A percentile compares a stretch with the other conserved stretches of the same genome.
phyloP scores from a whole-genome alignment of 2,329 filamentous ascomycete genomes.

The Xylaria sp. region DNA sequence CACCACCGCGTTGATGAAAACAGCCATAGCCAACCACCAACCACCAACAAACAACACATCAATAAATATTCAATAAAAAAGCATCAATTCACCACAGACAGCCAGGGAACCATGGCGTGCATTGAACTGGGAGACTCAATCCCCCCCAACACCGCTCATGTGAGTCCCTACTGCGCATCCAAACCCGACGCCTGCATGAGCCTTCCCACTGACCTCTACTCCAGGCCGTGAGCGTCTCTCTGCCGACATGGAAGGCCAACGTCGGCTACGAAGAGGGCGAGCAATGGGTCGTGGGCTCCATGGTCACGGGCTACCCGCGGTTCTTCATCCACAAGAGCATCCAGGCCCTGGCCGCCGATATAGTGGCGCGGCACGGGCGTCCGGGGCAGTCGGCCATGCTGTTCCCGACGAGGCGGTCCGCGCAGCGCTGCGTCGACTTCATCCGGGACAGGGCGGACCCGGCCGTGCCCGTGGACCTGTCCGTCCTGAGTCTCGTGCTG shows the following conservation, averaged over 20 bases:
- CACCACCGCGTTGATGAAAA: neutral
- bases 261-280: constrained; percentile 94
- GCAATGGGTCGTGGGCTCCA: constrained; percentile 79
- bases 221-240: constrained; percentile 92
- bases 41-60: neutral
- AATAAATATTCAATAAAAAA: neutral
- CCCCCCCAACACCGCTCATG: constrained; percentile 78
- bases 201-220: neutral
- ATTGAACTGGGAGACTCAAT: constrained; percentile 72
- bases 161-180: constrained; percentile 50
- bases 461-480: constrained; percentile 54
- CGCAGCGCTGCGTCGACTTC: constrained; percentile 77
- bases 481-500: constrained; percentile 67
- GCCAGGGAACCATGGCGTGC: constrained; percentile 47
- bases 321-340: constrained; percentile 94
- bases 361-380: constrained; percentile 68
- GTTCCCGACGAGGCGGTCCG: constrained; percentile 74
- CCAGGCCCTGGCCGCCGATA: constrained; percentile 70
- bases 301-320: constrained; percentile 92
- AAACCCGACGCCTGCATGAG: neutral
- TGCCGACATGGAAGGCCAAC: constrained; percentile 91
- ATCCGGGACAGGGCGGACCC: constrained; percentile 64
- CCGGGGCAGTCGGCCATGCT: constrained; percentile 75
- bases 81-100: neutral
- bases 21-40: neutral